Percentiles rank a stretch among this genome's conserved stretches.
phyloP scores from a whole-genome alignment of 1,284 basidiomycete species.

The Sanghuangporus baumii region DNA sequence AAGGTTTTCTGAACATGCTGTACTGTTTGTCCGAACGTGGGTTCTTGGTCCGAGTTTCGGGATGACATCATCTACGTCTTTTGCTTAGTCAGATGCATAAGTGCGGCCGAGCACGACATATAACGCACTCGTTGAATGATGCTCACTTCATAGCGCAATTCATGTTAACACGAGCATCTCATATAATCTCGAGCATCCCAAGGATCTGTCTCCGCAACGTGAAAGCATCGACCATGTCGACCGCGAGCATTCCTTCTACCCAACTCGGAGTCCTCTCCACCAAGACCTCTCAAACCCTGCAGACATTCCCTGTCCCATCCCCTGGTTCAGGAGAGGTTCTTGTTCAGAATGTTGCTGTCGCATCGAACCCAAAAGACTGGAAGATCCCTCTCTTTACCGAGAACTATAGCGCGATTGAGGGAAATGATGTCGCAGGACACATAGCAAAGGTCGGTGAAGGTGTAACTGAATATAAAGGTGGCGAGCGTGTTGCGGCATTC shows the following conservation, averaged over 20 bases:
- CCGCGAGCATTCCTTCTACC: background rate
- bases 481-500: constrained; percentile 24
- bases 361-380: constrained; percentile 31
- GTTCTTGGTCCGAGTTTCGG: too few relatives aligned
- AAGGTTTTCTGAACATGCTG: too few relatives aligned
- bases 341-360: constrained; percentile 29
- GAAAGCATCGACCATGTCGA: background rate
- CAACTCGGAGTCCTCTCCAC: constrained; percentile 12
- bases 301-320: constrained; percentile 14
- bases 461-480: constrained; percentile 17
- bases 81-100: too few relatives aligned
- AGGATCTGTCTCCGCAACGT: too few relatives aligned
- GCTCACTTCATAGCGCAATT: too few relatives aligned
- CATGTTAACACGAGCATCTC: too few relatives aligned
- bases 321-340: constrained; percentile 25
- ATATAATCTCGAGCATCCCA: too few relatives aligned
- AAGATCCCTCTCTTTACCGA: constrained; percentile 20
- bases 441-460: constrained; percentile 18
- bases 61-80: too few relatives aligned
- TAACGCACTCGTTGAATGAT: too few relatives aligned
- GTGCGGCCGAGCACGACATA: too few relatives aligned
- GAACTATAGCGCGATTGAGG: constrained; percentile 17
- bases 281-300: constrained; percentile 3
- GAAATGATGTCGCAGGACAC: constrained; percentile 18
- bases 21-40: too few relatives aligned